Conservation (phyloP, 306 rosid genomes). For the Fagus sylvatica region DNA sequence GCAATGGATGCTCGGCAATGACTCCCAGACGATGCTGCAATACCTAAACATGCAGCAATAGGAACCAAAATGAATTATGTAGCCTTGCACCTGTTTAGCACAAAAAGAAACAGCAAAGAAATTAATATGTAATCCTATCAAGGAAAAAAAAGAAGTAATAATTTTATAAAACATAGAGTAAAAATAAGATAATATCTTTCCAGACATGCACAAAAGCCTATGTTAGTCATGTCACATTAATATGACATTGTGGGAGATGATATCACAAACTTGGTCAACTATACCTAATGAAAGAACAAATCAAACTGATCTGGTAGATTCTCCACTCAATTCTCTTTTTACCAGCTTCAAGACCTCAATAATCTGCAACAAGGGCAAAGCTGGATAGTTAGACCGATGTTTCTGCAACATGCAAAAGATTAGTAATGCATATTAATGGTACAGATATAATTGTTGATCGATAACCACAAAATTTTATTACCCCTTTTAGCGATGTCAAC, state of each 20-base stretch:
- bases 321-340: slow-evolving; percentile 64
- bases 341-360: slow-evolving; percentile 75
- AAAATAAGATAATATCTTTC: too few relatives aligned
- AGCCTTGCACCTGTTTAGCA: slow-evolving; percentile 17
- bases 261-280: slow-evolving; percentile 6
- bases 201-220: too few relatives aligned
- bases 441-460: background rate
- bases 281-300: slow-evolving; percentile 42
- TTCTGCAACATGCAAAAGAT: background rate
- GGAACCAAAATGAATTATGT: slow-evolving; percentile 16
- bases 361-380: slow-evolving; percentile 48
- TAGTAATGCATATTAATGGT: background rate
- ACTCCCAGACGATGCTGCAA: slow-evolving; percentile 3
- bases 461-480: background rate
- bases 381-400: slow-evolving; percentile 10
- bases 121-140: slow-evolving; percentile 1
- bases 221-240: too few relatives aligned
- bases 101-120: slow-evolving; percentile 2
- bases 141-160: background rate
- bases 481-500: background rate
- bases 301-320: slow-evolving; percentile 41
- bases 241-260: background rate
- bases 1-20: slow-evolving; percentile 16
- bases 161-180: background rate
- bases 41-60: slow-evolving; percentile 10